phyloP scores from a whole-genome alignment of 202 grass and related monocot species.

The Carex sylvatica region DNA sequence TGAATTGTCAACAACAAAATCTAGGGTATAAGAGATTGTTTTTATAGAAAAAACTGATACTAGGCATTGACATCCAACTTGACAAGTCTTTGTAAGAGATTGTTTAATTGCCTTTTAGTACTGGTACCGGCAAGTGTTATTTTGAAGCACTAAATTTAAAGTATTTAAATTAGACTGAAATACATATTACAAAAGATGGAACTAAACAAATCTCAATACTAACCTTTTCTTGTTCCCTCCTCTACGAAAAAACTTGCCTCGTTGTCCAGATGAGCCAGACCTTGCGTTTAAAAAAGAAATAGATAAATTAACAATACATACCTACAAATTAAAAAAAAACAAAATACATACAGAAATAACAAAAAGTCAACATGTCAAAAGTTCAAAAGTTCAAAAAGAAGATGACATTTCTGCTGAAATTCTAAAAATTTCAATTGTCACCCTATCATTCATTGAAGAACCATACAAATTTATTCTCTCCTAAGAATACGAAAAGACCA shows the following conservation, averaged over 20 bases:
- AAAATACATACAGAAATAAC: neutral
- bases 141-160: neutral
- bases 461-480: neutral
- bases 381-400: no score
- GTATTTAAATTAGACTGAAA: neutral
- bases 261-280: neutral
- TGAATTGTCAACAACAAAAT: neutral
- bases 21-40: no score
- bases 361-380: neutral
- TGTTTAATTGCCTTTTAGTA: neutral
- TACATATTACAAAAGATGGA: neutral
- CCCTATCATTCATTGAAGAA: neutral
- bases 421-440: neutral
- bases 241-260: neutral
- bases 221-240: constrained; percentile 11
- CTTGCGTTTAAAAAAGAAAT: neutral
- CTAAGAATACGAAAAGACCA: neutral
- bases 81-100: neutral
- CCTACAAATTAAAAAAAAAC: neutral
- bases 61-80: neutral
- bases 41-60: neutral
- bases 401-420: neutral
- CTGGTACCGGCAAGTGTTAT: neutral
- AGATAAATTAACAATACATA: neutral
- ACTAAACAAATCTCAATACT: neutral